Evolutionary conservation across 2,329 filamentous ascomycete species (phyloP).

Genomic region (Xylaria sp.): DNA sequence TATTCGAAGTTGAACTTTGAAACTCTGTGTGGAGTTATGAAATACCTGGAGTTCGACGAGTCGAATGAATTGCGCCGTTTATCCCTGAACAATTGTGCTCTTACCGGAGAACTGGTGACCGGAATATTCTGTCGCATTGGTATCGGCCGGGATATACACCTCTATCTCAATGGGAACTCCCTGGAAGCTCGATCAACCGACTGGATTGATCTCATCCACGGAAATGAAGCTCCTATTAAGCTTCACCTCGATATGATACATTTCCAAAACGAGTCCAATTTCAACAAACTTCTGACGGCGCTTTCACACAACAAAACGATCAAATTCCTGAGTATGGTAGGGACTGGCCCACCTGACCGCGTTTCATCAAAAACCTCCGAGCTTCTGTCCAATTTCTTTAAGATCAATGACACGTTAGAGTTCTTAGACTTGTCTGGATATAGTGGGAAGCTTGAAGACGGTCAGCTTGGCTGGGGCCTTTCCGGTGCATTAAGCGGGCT

Average conservation of each 20-base stretch:
- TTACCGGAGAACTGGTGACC: constrained; percentile 61
- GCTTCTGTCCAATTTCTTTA: constrained; percentile 62
- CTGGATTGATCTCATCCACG: constrained; percentile 59
- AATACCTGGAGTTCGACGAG: constrained; percentile 56
- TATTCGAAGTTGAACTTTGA: constrained; percentile 58
- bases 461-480: constrained; percentile 64
- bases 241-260: constrained; percentile 68
- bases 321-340: constrained; percentile 63
- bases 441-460: constrained; percentile 67
- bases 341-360: constrained; percentile 61
- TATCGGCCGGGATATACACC: constrained; percentile 57
- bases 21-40: constrained; percentile 59
- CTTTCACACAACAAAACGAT: constrained; percentile 62
- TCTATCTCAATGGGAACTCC: constrained; percentile 63
- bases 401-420: constrained; percentile 61
- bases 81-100: constrained; percentile 62
- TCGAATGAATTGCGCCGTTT: constrained; percentile 57
- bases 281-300: constrained; percentile 61
- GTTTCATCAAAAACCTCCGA: constrained; percentile 59
- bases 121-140: constrained; percentile 63
- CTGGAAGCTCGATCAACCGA: constrained; percentile 63
- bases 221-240: constrained; percentile 60
- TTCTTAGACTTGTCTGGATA: constrained; percentile 67
- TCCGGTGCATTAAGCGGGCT: constrained; percentile 61
- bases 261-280: constrained; percentile 62